Conservation (phyloP, 2,329 filamentous ascomycete species). For the Coleophoma eucalyptorum region DNA sequence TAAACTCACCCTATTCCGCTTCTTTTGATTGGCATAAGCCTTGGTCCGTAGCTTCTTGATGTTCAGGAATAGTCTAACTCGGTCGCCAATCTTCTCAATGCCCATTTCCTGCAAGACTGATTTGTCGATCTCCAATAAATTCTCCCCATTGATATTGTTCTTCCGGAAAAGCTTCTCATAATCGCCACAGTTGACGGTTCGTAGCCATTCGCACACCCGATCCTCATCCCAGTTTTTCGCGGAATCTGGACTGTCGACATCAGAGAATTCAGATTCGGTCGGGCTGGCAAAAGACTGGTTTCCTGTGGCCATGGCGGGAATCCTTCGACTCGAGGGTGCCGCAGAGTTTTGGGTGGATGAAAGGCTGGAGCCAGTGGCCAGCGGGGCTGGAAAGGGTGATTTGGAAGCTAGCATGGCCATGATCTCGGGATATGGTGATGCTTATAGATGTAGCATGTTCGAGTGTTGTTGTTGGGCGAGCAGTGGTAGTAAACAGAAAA, state of each 20-base stretch:
- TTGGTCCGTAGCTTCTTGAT: conserved; percentile 81
- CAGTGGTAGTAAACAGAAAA: too few species aligned
- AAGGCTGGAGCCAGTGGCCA: conserved; percentile 42
- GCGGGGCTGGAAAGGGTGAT: conserved; percentile 59
- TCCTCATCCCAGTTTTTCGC: conserved; percentile 89
- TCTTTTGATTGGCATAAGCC: conserved; percentile 72
- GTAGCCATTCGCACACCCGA: conserved; percentile 85
- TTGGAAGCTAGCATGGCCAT: conserved; percentile 83
- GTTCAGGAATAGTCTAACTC: conserved; percentile 82
- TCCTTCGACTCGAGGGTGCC: conserved; percentile 48
- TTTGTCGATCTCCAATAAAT: conserved; percentile 95
- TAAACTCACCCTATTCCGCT: conserved; percentile 73
- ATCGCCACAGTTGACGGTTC: conserved; percentile 87
- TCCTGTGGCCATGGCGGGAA: conserved; percentile 42
- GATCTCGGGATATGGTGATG: conserved; percentile 12
- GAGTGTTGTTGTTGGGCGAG: background rate
- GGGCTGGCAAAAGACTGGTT: conserved; percentile 67
- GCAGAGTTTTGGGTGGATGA: conserved; percentile 46
- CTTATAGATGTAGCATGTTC: conserved; percentile 14
- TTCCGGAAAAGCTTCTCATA: conserved; percentile 87
- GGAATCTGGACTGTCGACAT: conserved; percentile 70
- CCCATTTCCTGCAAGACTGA: conserved; percentile 96
- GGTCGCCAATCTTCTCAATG: conserved; percentile 95
- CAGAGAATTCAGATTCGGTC: conserved; percentile 90
- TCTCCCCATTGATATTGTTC: conserved; percentile 97